Conservation (phyloP, 148 eudicot species). For the Silene uniflora region DNA sequence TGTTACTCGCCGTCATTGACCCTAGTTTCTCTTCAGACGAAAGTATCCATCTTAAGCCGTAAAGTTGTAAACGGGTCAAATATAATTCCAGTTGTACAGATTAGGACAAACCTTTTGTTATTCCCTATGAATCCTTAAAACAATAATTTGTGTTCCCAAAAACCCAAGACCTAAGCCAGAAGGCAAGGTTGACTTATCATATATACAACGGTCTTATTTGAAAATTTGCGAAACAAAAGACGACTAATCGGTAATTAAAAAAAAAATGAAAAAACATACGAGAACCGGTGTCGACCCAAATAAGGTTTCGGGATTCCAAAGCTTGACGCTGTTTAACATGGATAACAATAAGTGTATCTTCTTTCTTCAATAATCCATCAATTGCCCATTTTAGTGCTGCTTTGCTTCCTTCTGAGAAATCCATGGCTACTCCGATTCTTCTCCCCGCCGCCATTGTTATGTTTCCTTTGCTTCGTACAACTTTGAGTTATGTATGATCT, state of each 20-base stretch:
- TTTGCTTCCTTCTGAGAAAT: conserved; percentile 47
- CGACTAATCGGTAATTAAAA: too few species aligned
- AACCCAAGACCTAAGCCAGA: not conserved
- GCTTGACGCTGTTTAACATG: conserved; percentile 27
- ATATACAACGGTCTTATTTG: too few species aligned
- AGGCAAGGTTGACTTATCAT: too few species aligned
- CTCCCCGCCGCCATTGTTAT: conserved; percentile 12
- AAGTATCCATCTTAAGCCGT: too few species aligned
- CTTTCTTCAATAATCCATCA: conserved; percentile 23
- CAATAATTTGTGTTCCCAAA: not conserved
- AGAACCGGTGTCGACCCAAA: conserved; percentile 40
- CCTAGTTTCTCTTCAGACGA: too few species aligned
- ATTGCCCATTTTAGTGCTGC: conserved; percentile 46
- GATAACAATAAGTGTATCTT: conserved; percentile 28
- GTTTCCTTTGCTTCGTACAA: not conserved
- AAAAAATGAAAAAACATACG: conserved; percentile 35
- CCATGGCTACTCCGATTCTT: conserved; percentile 42
- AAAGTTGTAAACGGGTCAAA: too few species aligned
- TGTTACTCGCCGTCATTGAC: too few species aligned
- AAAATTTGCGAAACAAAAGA: not conserved
- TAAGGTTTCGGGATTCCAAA: conserved; percentile 35
- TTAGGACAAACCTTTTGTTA: too few species aligned
- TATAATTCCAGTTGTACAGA: too few species aligned
- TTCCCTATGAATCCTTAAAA: too few species aligned
- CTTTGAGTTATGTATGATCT: not conserved